phyloP scores from a whole-genome alignment of 2,329 filamentous ascomycete species.

The Atkinsonella texensis region DNA sequence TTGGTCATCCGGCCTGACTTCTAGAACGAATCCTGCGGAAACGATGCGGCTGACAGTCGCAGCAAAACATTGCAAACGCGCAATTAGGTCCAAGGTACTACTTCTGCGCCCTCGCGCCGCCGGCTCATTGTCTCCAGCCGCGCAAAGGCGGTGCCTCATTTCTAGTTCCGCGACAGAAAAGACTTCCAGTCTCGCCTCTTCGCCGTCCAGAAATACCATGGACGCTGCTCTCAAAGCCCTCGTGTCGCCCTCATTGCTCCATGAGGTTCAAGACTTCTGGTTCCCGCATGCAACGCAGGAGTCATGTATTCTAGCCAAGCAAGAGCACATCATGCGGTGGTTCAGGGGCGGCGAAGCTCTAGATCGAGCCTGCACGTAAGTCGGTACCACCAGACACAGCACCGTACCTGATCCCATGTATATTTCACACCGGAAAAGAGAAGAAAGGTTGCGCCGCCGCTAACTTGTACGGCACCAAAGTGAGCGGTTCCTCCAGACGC shows the following conservation, averaged over 20 bases:
- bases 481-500: conserved; percentile 18
- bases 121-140: background rate
- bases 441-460: background rate
- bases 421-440: background rate
- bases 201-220: background rate
- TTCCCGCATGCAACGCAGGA: conserved; percentile 20
- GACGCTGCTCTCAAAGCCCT: conserved; percentile 6
- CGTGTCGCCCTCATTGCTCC: conserved; percentile 18
- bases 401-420: background rate
- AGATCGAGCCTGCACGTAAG: conserved; percentile 24
- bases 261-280: conserved; percentile 24
- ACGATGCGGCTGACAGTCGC: background rate
- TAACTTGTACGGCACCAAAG: conserved; percentile 10
- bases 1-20: no score
- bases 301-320: conserved; percentile 16
- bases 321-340: conserved; percentile 20
- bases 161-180: background rate
- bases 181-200: background rate
- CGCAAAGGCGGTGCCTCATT: background rate
- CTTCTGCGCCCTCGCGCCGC: background rate
- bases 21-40: no score
- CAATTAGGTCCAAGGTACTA: background rate
- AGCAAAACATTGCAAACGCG: background rate
- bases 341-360: conserved; percentile 22
- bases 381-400: background rate